A percentile compares a stretch with the other conserved stretches of the same genome.
phyloP scores from a whole-genome alignment of 352 stramenopile genomes.

The Phytophthora quininea region DNA sequence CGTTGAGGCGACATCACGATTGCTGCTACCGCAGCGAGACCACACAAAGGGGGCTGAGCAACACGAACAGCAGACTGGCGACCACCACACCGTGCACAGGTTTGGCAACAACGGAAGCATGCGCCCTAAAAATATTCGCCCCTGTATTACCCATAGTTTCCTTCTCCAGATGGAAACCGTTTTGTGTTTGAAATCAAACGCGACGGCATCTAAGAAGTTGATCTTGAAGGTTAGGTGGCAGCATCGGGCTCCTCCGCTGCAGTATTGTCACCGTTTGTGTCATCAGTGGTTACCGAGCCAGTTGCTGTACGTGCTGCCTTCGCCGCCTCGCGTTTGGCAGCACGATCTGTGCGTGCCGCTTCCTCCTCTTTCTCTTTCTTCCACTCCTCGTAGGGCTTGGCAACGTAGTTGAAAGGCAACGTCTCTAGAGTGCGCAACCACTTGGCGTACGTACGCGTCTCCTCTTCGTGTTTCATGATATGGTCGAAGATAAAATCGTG shows the following conservation, averaged over 20 bases:
- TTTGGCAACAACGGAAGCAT: background rate
- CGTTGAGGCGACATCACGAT: background rate
- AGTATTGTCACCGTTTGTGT: background rate
- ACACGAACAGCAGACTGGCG: background rate
- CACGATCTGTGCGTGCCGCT: conserved; percentile 41
- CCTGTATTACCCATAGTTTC: no score
- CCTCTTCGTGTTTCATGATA: conserved; percentile 83
- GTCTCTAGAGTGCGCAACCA: conserved; percentile 77
- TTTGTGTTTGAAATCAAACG: no score
- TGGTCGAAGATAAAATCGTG: conserved; percentile 77
- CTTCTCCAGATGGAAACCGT: no score
- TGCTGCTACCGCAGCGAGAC: background rate
- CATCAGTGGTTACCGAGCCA: conserved; percentile 2
- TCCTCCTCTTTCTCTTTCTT: conserved; percentile 80
- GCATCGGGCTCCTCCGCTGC: background rate
- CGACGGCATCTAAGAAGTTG: no score
- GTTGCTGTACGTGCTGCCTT: conserved; percentile 30
- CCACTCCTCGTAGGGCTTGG: conserved; percentile 66
- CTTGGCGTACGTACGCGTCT: conserved; percentile 79
- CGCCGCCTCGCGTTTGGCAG: conserved; percentile 47
- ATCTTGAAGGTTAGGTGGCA: conserved; percentile 10
- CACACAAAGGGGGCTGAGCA: background rate
- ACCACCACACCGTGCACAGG: background rate
- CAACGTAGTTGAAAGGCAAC: conserved; percentile 75
- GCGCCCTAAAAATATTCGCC: no score